phyloP scores from a whole-genome alignment of 257 asterid species.

The Nicotiana noctiflora region DNA sequence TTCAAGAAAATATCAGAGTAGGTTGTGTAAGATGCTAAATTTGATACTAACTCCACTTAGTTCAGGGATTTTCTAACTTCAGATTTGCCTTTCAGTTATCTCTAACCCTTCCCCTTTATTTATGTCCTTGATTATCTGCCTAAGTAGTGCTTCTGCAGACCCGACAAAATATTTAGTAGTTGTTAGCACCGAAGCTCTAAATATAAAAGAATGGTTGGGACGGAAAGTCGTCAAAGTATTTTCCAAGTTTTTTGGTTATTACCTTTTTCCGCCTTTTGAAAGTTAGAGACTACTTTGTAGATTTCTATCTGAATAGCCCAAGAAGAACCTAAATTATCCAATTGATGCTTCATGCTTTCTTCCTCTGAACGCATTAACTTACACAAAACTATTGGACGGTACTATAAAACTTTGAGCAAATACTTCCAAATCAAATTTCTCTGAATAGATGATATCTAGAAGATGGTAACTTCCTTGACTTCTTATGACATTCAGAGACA shows the following conservation, averaged over 20 bases:
- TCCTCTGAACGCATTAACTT: neutral
- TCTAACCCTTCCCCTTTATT: neutral
- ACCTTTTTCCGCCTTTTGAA: neutral
- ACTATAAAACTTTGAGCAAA: neutral
- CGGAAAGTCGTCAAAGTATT: neutral
- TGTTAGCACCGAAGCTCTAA: neutral
- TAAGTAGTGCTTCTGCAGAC: neutral
- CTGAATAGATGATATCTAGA: neutral
- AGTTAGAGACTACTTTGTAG: neutral
- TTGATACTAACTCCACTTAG: neutral
- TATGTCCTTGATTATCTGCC: neutral
- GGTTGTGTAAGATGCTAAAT: neutral
- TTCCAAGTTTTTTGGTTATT: neutral
- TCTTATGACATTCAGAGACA: neutral
- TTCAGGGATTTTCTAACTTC: neutral
- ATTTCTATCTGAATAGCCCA: neutral
- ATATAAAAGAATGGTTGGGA: neutral
- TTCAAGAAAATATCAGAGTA: neutral
- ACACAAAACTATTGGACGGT: neutral
- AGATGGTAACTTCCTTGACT: neutral
- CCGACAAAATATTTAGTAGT: neutral
- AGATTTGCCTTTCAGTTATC: neutral
- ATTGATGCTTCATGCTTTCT: neutral
- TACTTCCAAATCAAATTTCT: neutral
- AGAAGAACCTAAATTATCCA: constrained; percentile 1